Conservation (phyloP, 495 filamentous ascomycete genomes). For the Podospora australis region DNA sequence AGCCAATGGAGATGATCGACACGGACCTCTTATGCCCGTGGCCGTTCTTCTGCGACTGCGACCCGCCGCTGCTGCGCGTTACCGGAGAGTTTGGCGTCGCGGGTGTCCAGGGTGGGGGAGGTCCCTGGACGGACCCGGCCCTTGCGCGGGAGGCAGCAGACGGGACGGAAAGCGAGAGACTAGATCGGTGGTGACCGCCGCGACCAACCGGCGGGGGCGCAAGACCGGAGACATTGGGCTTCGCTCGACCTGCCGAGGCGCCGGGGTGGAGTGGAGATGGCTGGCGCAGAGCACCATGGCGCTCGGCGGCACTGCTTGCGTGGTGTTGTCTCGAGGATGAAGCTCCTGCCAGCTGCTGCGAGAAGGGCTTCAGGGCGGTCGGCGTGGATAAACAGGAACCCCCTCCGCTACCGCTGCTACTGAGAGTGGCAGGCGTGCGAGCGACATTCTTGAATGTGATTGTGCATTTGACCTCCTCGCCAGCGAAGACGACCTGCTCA, state of each 20-base stretch:
- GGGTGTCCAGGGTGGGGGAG: constrained; percentile 4
- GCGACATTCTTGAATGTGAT: constrained; percentile 91
- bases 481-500: constrained; percentile 85
- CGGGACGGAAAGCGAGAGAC: constrained; percentile 53
- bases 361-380: constrained; percentile 3
- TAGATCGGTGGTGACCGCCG: constrained; percentile 48
- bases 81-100: constrained; percentile 5
- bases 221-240: constrained; percentile 22
- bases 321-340: constrained; percentile 3
- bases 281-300: constrained; percentile 16
- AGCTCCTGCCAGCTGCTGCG: not conserved
- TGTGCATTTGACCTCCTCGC: constrained; percentile 86
- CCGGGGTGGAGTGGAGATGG: constrained; percentile 19
- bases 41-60: constrained; percentile 23
- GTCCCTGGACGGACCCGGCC: constrained; percentile 19
- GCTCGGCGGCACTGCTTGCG: constrained; percentile 11
- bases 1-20: constrained; percentile 90
- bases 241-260: constrained; percentile 6
- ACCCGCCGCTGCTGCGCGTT: constrained; percentile 3
- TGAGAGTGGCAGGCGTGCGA: constrained; percentile 2
- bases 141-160: constrained; percentile 33
- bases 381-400: constrained; percentile 1
- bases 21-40: constrained; percentile 63
- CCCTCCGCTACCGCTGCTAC: not conserved
- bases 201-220: constrained; percentile 34